Percentiles rank a stretch among this genome's conserved stretches.
Conservation (phyloP, 257 asterid genomes). For the Solanum lignicaule region DNA sequence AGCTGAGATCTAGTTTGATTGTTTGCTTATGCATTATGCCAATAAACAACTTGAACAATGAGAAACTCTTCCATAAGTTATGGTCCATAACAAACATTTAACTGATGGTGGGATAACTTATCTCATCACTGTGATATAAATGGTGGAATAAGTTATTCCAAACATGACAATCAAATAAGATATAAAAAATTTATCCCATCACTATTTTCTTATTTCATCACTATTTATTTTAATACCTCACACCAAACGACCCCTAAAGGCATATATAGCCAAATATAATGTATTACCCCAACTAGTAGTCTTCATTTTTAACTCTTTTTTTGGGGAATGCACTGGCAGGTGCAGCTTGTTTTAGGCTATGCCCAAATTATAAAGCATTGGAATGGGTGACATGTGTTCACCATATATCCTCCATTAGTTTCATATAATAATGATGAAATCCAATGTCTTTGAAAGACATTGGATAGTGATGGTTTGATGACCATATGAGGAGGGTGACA, state of each 20-base stretch:
- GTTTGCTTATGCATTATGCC: neutral
- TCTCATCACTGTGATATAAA: too few relatives aligned
- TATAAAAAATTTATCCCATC: too few relatives aligned
- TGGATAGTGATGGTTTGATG: neutral
- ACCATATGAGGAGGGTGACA: neutral
- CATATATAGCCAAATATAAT: neutral
- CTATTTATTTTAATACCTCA: too few relatives aligned
- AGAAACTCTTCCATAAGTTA: neutral
- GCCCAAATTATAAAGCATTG: neutral
- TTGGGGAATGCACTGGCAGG: neutral
- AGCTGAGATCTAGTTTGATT: neutral
- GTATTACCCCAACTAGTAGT: neutral
- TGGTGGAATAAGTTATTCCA: too few relatives aligned
- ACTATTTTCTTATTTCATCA: too few relatives aligned
- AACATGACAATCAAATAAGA: too few relatives aligned
- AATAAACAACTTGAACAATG: neutral
- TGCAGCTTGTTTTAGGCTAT: neutral
- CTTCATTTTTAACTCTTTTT: neutral
- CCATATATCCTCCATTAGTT: neutral
- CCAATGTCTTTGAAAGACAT: neutral
- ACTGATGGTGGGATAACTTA: neutral
- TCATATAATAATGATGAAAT: neutral
- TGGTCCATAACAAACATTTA: neutral
- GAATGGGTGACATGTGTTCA: neutral
- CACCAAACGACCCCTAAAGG: neutral